Percentiles rank a stretch among this genome's conserved stretches.
phyloP scores from a whole-genome alignment of 495 filamentous ascomycete genomes.

The Penicillium manginii region DNA sequence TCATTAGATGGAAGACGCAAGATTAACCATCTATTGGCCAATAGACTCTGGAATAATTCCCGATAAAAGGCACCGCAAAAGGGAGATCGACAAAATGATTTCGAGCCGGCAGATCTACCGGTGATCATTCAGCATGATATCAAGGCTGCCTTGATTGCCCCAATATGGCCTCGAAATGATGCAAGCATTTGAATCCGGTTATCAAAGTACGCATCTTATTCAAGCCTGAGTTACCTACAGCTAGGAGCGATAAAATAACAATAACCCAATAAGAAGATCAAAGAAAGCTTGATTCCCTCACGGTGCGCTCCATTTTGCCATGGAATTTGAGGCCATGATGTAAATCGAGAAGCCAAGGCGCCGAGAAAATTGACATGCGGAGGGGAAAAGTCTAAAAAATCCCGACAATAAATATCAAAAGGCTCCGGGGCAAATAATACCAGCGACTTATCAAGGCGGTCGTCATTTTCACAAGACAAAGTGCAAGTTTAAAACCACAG shows the following conservation, averaged over 20 bases:
- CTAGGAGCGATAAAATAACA: not conserved
- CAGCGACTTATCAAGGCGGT: not conserved
- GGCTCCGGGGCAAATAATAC: too few relatives aligned
- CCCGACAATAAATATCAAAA: too few relatives aligned
- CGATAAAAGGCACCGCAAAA: not conserved
- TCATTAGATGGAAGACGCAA: too few relatives aligned
- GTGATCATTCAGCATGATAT: not conserved
- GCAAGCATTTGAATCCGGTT: slow-evolving; percentile 1
- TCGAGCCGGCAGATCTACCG: slow-evolving; percentile 1
- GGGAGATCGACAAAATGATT: not conserved
- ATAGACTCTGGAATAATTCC: not conserved
- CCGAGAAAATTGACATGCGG: not conserved
- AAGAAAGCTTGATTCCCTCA: too few relatives aligned
- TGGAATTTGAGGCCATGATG: too few relatives aligned
- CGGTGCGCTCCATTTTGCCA: too few relatives aligned
- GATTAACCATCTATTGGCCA: not conserved
- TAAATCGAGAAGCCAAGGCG: too few relatives aligned
- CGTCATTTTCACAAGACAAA: not conserved
- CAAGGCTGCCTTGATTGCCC: not conserved
- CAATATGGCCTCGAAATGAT: not conserved
- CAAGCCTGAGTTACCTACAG: not conserved
- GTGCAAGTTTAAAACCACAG: not conserved
- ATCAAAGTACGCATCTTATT: not conserved
- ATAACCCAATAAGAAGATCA: too few relatives aligned
- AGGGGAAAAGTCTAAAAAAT: too few relatives aligned